These are phyloP conservation scores for Podospora fimiseda DNA, from an alignment of 495 filamentous ascomycete species.

Conservation along the genomic window DNA sequence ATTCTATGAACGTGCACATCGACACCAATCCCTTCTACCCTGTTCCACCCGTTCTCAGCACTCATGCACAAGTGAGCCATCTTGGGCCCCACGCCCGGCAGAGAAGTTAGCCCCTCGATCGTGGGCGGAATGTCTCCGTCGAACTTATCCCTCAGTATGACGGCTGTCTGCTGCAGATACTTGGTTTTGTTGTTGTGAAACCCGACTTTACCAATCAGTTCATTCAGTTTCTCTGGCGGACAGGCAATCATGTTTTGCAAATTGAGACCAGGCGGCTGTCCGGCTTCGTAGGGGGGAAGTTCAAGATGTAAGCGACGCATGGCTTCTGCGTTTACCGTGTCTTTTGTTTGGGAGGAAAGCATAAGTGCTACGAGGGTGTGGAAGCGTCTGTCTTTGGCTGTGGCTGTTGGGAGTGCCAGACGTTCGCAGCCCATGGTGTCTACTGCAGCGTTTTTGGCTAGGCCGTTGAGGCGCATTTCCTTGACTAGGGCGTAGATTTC, in stretches of 20 bases:
- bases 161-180: constrained; percentile 74
- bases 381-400: constrained; percentile 66
- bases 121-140: constrained; percentile 77
- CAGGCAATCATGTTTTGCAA: constrained; percentile 75
- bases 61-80: constrained; percentile 93
- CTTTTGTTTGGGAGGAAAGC: constrained; percentile 95
- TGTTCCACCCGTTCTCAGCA: constrained; percentile 47
- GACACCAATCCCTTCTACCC: constrained; percentile 57
- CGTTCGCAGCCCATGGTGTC: constrained; percentile 97
- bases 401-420: constrained; percentile 50
- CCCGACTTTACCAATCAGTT: constrained; percentile 75
- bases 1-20: constrained; percentile 77
- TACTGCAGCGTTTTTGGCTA: constrained; percentile 64
- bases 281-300: constrained; percentile 47
- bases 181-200: constrained; percentile 95
- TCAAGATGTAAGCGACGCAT: constrained; percentile 73
- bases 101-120: constrained; percentile 64
- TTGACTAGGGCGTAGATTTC: constrained; percentile 70
- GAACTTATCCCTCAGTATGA: constrained; percentile 63
- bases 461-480: constrained; percentile 68
- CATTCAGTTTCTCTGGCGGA: constrained; percentile 61
- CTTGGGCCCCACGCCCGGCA: constrained; percentile 93
- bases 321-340: constrained; percentile 82
- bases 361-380: constrained; percentile 90
- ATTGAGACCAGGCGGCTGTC: constrained; percentile 49